phyloP scores from a whole-genome alignment of 192 early-diverging fungal genomes.

The Entomortierella chlamydospora region DNA sequence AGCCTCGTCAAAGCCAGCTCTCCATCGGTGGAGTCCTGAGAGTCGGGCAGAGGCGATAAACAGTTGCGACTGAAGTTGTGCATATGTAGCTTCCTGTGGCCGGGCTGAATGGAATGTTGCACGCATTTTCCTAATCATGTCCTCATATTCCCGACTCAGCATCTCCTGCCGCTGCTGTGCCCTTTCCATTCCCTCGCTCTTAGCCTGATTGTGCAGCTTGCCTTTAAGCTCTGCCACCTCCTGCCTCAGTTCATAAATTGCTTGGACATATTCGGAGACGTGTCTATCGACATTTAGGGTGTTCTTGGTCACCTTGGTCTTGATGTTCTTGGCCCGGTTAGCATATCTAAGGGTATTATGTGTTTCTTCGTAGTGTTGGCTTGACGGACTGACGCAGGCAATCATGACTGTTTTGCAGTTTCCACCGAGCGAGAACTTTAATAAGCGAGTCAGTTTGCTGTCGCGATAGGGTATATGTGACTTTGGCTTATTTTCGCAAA shows the following conservation, averaged over 20 bases:
- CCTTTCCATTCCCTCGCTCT: conserved; percentile 19
- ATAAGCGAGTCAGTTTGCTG: conserved; percentile 95
- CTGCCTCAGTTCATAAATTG: conserved; percentile 70
- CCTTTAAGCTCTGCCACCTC: conserved; percentile 66
- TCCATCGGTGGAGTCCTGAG: conserved; percentile 30
- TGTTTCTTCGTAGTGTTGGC: conserved; percentile 88
- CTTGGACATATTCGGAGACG: conserved; percentile 70
- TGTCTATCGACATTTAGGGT: conserved; percentile 68
- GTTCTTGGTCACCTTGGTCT: conserved; percentile 86
- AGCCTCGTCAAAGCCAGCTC: conserved; percentile 27
- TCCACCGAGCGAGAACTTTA: conserved; percentile 96
- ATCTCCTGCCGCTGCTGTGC: conserved; percentile 26
- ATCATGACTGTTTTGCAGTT: conserved; percentile 97
- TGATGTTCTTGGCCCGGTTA: conserved; percentile 95
- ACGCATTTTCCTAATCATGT: conserved; percentile 38
- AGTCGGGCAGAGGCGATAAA: conserved; percentile 31
- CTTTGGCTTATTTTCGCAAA: conserved; percentile 80
- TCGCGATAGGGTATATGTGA: conserved; percentile 97
- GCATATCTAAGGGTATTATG: conserved; percentile 98
- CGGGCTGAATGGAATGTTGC: conserved; percentile 41
- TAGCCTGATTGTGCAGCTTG: conserved; percentile 43
- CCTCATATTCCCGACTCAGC: conserved; percentile 21
- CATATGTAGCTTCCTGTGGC: conserved; percentile 35
- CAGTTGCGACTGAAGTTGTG: conserved; percentile 31
- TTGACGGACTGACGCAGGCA: conserved; percentile 91